Base-by-base conservation (phyloP, 805 yeast genomes). In the Candida endomychidarum region DNA sequence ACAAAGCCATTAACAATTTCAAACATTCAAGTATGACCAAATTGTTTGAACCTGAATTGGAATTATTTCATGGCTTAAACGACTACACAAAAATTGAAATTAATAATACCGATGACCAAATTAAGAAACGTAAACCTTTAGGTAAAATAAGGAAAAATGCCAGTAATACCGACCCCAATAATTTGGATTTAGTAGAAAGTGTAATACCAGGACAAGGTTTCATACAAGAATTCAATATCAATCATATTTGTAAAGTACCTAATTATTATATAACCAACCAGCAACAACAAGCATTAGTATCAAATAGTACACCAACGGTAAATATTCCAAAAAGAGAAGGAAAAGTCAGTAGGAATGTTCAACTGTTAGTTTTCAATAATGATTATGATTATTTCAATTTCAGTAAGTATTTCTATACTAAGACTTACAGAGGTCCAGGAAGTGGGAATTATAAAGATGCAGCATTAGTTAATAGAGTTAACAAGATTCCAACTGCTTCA, bases 371-470 rank as follows among this genome's bases (percentile, higher is more conserved):
- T 4, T 52, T 57, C 32, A 64, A 56, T 45, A 61, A 58, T 38
- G 72, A 67, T 40, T 60, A 54, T 43, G 73, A 67, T 37, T 55
- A 57, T 17, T 53, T 53, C 45, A 60, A 60, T 41, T 56, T 58
- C 34, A 54, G 64, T 27, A 68, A 64, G 45, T 69, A 69, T 48
- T 68, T 57, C 47, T 69, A 67, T 45, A 57, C 62, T 16, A 66
- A 66, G 44, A 57, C 61, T 23, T 67, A 66, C 40, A 55, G 74
- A 33, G 75, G 75, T 0, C 74, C 73, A 2, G 75, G 75, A 2
- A 61, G 67, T 31, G 74, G 75, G 2, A 69, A 67, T 42, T 69
- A 65, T 47, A 69, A 69, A 45, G 75, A 69, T 48, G 72, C 70
- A 1, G 63, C 72, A 2, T 47, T 69, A 28, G 61, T 66, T 44